These are phyloP conservation scores for Artemisia annua DNA, from an alignment of 129 eudicot genomes.

Conservation along the genomic window DNA sequence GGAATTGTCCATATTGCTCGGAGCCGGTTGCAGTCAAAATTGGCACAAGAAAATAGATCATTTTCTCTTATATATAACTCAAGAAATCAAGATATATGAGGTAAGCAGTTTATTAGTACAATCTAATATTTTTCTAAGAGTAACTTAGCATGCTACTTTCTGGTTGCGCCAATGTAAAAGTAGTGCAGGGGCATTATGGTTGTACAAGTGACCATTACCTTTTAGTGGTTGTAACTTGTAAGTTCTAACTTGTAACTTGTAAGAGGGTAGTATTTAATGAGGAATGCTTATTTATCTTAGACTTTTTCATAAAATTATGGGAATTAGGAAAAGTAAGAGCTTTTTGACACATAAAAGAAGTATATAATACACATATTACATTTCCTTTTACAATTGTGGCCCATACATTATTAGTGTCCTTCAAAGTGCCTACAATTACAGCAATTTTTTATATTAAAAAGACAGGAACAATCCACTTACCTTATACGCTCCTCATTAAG, in stretches of 20 bases:
- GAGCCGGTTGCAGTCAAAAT: constrained; percentile 75
- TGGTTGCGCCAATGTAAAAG: neutral
- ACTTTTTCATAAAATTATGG: constrained; percentile 27
- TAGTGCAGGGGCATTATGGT: neutral
- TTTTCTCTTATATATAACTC: neutral
- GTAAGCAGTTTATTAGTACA: neutral
- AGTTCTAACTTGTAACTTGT: too few relatives aligned
- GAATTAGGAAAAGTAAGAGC: constrained; percentile 39
- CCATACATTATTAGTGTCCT: constrained; percentile 31
- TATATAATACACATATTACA: constrained; percentile 28
- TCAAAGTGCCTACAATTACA: constrained; percentile 20
- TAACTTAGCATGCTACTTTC: neutral
- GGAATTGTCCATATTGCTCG: constrained; percentile 84
- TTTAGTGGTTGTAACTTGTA: too few relatives aligned
- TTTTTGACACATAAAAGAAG: constrained; percentile 30
- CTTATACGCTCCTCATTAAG: constrained; percentile 6
- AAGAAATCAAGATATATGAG: neutral
- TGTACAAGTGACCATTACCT: neutral
- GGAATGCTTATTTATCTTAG: neutral
- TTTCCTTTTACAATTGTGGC: constrained; percentile 33
- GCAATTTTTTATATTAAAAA: constrained; percentile 5
- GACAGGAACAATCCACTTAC: constrained; percentile 23
- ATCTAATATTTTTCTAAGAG: too few relatives aligned
- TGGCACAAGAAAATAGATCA: constrained; percentile 41
- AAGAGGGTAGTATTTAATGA: neutral